Evolutionary conservation across 768 basidiomycete species (phyloP).

Genomic region (Amyloporia xantha): DNA sequence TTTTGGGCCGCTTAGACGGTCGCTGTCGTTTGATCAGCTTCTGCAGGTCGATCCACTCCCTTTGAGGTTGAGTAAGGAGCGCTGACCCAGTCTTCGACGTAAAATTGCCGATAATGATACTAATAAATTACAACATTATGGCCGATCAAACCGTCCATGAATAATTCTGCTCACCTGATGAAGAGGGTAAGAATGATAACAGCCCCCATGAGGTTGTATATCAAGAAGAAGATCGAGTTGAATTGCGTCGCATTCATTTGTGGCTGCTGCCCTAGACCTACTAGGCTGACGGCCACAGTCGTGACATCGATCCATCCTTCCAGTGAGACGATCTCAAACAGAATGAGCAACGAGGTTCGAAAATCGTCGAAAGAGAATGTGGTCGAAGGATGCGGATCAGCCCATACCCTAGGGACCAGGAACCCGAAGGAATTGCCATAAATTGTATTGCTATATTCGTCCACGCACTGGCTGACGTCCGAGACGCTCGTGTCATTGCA

Average conservation of each 20-base stretch:
- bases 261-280: conserved; percentile 63
- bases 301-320: conserved; percentile 98
- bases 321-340: conserved; percentile 93
- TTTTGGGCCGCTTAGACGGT: conserved; percentile 76
- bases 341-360: conserved; percentile 73
- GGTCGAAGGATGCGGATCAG: conserved; percentile 75
- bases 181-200: conserved; percentile 88
- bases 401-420: conserved; percentile 82
- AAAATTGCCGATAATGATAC: conserved; percentile 96
- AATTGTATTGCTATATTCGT: conserved; percentile 65
- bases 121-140: too few species aligned
- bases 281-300: conserved; percentile 71
- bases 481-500: conserved; percentile 67
- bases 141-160: background rate
- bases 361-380: conserved; percentile 90
- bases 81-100: conserved; percentile 81
- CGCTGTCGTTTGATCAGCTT: conserved; percentile 82
- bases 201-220: conserved; percentile 87
- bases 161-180: conserved; percentile 55
- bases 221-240: conserved; percentile 87
- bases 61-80: conserved; percentile 77
- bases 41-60: conserved; percentile 91
- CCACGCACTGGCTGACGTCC: conserved; percentile 60
- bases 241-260: conserved; percentile 62
- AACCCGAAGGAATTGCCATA: conserved; percentile 60